Conservation (phyloP, 768 basidiomycete genomes). For the Udeniomyces megalosporus region DNA sequence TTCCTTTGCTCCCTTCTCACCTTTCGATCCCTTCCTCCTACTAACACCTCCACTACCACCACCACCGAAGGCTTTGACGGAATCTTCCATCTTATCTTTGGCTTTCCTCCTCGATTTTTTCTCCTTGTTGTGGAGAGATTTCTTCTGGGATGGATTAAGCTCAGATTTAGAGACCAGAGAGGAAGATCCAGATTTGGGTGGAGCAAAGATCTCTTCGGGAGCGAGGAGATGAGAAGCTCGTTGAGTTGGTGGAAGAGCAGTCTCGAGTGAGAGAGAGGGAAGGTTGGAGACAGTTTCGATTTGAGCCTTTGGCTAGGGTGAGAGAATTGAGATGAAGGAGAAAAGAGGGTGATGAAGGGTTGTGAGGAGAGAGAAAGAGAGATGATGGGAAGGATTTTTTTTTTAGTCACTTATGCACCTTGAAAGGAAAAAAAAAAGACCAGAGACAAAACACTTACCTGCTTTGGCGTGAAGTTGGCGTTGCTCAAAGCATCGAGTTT, state of each 20-base stretch:
- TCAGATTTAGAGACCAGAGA: constrained; percentile 54
- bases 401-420: too few relatives aligned
- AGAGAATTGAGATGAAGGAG: not conserved
- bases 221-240: constrained; percentile 67
- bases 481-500: constrained; percentile 91
- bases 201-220: constrained; percentile 69
- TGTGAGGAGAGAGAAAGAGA: not conserved
- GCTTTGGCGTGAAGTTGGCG: constrained; percentile 86
- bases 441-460: constrained; percentile 38
- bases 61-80: constrained; percentile 40
- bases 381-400: too few relatives aligned
- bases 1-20: constrained; percentile 67
- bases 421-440: not conserved
- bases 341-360: not conserved
- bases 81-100: constrained; percentile 53
- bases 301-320: constrained; percentile 58
- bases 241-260: constrained; percentile 69
- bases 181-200: constrained; percentile 37
- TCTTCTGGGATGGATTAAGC: constrained; percentile 71
- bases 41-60: not conserved
- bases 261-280: constrained; percentile 67
- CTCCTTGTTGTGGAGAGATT: constrained; percentile 37
- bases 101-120: constrained; percentile 41
- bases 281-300: constrained; percentile 74
- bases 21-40: constrained; percentile 6